A percentile compares a stretch with the other conserved stretches of the same genome.
These are phyloP conservation scores for Tulasnella sp. DNA, from an alignment of 768 basidiomycete species.

Conservation along the genomic window DNA sequence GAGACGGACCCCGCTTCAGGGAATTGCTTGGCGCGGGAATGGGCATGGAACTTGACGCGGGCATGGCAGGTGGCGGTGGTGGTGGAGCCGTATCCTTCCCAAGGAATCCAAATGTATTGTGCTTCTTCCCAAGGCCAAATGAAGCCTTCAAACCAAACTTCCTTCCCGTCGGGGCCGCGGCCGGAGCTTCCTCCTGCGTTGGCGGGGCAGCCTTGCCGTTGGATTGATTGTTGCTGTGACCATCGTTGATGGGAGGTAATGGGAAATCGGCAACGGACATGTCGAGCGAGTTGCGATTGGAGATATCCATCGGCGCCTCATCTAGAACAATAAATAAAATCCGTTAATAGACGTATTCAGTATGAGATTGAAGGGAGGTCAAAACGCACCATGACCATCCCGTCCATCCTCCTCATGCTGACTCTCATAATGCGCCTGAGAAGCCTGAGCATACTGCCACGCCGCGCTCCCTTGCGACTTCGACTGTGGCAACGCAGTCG, in stretches of 20 bases:
- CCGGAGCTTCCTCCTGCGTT: too few relatives aligned
- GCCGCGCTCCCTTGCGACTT: background rate
- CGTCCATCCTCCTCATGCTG: background rate
- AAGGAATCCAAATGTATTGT: conserved; percentile 61
- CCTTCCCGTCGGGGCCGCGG: too few relatives aligned
- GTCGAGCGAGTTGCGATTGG: background rate
- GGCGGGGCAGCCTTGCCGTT: conserved; percentile 20
- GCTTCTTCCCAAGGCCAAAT: conserved; percentile 42
- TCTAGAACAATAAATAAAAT: conserved; percentile 27
- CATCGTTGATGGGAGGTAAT: background rate
- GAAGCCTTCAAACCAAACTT: conserved; percentile 42
- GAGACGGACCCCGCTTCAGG: conserved; percentile 40
- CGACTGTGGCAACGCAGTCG: too few relatives aligned
- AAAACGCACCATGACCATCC: too few relatives aligned
- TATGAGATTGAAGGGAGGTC: too few relatives aligned
- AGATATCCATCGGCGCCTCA: conserved; percentile 15
- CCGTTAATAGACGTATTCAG: too few relatives aligned
- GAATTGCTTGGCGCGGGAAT: conserved; percentile 57
- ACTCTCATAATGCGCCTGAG: background rate
- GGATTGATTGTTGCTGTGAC: background rate
- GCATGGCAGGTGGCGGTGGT: conserved; percentile 61
- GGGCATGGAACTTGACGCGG: conserved; percentile 42
- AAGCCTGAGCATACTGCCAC: conserved; percentile 1
- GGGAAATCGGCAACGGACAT: background rate
- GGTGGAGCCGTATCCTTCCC: conserved; percentile 38